Evolutionary conservation across 371 early-diverging fungal genomes (phyloP).

Genomic region (Mucor plumbeus): DNA sequence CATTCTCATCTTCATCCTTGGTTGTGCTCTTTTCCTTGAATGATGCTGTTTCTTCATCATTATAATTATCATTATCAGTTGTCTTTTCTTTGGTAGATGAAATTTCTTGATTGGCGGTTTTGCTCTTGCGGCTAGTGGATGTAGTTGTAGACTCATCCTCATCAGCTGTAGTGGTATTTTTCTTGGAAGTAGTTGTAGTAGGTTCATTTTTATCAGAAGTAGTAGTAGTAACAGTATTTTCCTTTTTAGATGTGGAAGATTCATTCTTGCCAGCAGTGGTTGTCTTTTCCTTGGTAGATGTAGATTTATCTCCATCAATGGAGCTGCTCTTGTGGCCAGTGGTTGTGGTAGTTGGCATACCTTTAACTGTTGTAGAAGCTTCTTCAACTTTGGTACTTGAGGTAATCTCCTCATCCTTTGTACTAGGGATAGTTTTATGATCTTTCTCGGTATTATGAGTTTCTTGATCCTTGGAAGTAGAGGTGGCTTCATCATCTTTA

Average conservation of each 20-base stretch:
- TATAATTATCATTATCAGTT: no score
- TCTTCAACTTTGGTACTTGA: neutral
- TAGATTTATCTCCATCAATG: neutral
- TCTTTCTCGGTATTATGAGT: neutral
- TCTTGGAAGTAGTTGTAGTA: neutral
- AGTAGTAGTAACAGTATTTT: neutral
- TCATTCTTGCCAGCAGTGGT: no score
- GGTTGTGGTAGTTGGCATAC: neutral
- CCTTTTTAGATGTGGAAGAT: neutral
- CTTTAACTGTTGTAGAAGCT: neutral
- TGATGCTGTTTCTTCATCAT: neutral
- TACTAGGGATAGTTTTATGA: neutral
- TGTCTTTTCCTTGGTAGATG: neutral
- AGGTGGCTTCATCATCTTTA: neutral
- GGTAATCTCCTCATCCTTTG: neutral
- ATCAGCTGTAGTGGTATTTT: neutral
- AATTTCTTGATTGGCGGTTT: neutral
- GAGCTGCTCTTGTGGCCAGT: neutral
- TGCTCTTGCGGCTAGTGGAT: no score
- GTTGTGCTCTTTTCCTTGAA: neutral
- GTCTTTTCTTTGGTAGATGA: neutral
- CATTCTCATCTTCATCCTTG: neutral
- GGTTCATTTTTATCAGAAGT: neutral
- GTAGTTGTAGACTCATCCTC: neutral
- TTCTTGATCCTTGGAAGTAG: neutral